phyloP scores from a whole-genome alignment of 192 early-diverging fungal genomes.

The Podila clonocystis region DNA sequence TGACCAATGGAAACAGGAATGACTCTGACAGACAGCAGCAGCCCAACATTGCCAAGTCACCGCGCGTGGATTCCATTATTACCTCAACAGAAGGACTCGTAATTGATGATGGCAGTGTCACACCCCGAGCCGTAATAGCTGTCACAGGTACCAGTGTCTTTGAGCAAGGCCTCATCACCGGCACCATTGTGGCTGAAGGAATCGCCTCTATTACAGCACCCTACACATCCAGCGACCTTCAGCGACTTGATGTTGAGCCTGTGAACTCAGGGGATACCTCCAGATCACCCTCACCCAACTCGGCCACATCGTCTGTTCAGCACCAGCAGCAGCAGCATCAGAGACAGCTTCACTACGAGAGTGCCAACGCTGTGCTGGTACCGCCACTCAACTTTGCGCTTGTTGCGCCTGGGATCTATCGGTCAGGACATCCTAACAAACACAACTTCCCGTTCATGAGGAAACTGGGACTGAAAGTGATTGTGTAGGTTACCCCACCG shows the following conservation, averaged over 20 bases:
- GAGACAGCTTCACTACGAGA: slow-evolving; percentile 49
- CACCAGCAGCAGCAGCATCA: slow-evolving; percentile 30
- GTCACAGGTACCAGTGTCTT: slow-evolving; percentile 14
- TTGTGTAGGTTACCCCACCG: slow-evolving; percentile 69
- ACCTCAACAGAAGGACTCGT: neutral
- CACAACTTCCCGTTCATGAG: slow-evolving; percentile 92
- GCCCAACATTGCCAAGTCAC: neutral
- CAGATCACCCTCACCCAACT: slow-evolving; percentile 9
- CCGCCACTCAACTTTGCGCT: slow-evolving; percentile 96
- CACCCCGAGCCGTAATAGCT: slow-evolving; percentile 14
- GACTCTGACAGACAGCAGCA: too few species aligned
- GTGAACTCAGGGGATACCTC: neutral
- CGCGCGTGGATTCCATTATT: neutral
- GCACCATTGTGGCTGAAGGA: neutral
- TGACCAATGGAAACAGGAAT: too few species aligned
- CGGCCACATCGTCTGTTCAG: slow-evolving; percentile 3
- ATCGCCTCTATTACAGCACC: neutral
- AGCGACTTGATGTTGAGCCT: neutral
- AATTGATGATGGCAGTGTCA: slow-evolving; percentile 33
- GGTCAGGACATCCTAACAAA: slow-evolving; percentile 92
- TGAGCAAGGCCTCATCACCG: slow-evolving; percentile 26
- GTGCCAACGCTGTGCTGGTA: slow-evolving; percentile 69
- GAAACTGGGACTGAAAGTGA: slow-evolving; percentile 83
- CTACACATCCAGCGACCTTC: neutral
- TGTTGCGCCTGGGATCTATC: slow-evolving; percentile 92